Evolutionary conservation across 2,329 filamentous ascomycete genomes (phyloP), one percentile per base, ranked within the genome.

Genomic region (Neopestalotiopsis rosae): DNA sequence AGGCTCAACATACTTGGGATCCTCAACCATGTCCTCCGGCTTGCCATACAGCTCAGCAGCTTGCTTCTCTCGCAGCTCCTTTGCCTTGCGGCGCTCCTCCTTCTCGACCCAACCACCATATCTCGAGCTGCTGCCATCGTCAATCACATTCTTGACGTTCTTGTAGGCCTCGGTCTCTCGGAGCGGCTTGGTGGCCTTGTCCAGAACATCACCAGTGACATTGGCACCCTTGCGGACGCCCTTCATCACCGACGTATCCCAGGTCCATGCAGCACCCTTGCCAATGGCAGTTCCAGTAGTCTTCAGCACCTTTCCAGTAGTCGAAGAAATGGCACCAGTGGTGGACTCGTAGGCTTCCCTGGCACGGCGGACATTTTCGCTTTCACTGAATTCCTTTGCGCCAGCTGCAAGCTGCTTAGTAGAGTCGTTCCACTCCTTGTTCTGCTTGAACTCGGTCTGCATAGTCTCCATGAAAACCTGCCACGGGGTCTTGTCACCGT

Each of bases 381-480:
- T 98, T 83, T 98, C 95, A 40, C 91, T 91, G 78, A 99, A 96
- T 76, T 98, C 91, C 78, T 97, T 92, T 20, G 95, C 94, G 5
- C 92, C 93, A 63, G 93, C 94, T 20, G 94, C 93, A 57, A 99
- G 88, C 73, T 96, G 94, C 84, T 99, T 98, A 57, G 95, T 99
- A 58, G 94, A 97, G 79, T 99, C 96, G 78, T 99, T 97, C 96
- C 96, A 99, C 81, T 99, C 96, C 79, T 98, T 97, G 17, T 95
- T 98, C 66, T 94, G 93, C 81, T 98, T 94, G 83, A 99, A 97
- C 82, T 99, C 96, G 68, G 87, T 88, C 80, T 94, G 90, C 82
- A 99, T 89, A n/a, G 96, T 99, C 79, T 99, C 96, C 77, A 94
- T 94, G 84, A 99, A 99, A 40, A 99, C 96, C 80, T 98, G 94